Base-by-base conservation (phyloP, 2,329 filamentous ascomycete species). In the Monosporascus sp. region DNA sequence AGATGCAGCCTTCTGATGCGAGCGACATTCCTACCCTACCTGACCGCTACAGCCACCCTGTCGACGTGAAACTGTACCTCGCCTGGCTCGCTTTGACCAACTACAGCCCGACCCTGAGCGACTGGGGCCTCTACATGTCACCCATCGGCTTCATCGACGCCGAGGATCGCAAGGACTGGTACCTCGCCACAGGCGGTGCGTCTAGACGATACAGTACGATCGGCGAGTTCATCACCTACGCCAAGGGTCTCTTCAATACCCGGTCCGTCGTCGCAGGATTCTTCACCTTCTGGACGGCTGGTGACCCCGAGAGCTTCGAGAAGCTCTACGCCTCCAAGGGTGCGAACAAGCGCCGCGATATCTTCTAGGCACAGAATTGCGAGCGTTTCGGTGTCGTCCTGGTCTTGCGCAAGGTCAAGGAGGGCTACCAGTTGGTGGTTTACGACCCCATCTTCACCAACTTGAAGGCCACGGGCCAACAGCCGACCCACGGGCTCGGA, bases 111-210 rank as follows among this genome's bases (percentile, higher is more conserved):
- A 24, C 25, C 4, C 3, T 18, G n/a, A 24, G 38, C 47, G 14
- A n/a, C 7, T 39, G 41, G 27, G 18, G 24, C 4, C 20, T 52
- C 18, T 39, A 49, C 39, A 42, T 46, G 20, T 20, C 46, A 25
- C 51, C 51, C 18, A 49, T 52, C 39, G 51, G 24, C 14, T 52
- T 49, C 51, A n/a, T 39, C n/a, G 27, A 46, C 51, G 15, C 15
- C 14, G 17, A 27, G 9, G 39, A 27, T 20, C 46, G 47, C 4
- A 9, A 18, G 6, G 46, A 45, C 17, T 49, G 51, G 51, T 44
- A 47, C 27, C 38, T 37, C 7, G 47, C 37, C 18, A 52, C 46
- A 3, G 51, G 51, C 1, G 14, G 24, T 15, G 15, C 38, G 9
- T 45, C 51, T 7, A 49, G 47, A 15, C 18, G 18, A 18, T 49